Conservation (phyloP, 495 filamentous ascomycete species). For the Daldinia grandis region DNA sequence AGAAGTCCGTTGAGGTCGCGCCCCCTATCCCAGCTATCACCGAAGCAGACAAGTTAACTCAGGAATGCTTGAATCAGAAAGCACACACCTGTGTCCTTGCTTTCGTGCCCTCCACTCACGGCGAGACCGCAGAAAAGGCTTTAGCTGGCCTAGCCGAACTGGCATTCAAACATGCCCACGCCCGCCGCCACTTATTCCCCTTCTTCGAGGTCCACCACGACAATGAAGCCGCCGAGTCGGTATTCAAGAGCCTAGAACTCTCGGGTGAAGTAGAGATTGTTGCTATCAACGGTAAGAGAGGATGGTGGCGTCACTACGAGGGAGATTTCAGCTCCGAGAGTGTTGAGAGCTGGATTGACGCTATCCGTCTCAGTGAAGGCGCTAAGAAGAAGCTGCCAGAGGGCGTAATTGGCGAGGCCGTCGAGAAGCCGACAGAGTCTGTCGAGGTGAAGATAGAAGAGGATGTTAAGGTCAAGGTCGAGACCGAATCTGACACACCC, state of each 20-base stretch:
- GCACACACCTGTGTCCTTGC: slow-evolving; percentile 87
- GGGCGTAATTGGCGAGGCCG: slow-evolving; percentile 69
- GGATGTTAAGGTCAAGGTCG: slow-evolving; percentile 32
- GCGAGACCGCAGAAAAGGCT: slow-evolving; percentile 64
- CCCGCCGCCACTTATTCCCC: slow-evolving; percentile 76
- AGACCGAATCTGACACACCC: slow-evolving; percentile 32
- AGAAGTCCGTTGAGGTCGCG: slow-evolving; percentile 58
- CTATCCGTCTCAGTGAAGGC: slow-evolving; percentile 84
- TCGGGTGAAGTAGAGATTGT: slow-evolving; percentile 69
- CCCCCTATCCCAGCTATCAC: slow-evolving; percentile 62
- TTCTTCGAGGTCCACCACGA: slow-evolving; percentile 75
- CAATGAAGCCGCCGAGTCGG: slow-evolving; percentile 63
- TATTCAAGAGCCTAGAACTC: slow-evolving; percentile 71
- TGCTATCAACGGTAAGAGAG: slow-evolving; percentile 81
- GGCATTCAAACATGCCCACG: slow-evolving; percentile 72
- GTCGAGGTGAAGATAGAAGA: slow-evolving; percentile 46
- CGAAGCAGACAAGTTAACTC: slow-evolving; percentile 66
- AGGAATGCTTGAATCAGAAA: slow-evolving; percentile 77
- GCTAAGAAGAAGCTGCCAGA: slow-evolving; percentile 82
- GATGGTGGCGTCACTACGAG: slow-evolving; percentile 82
- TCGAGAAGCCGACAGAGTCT: slow-evolving; percentile 52
- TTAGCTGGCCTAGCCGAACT: slow-evolving; percentile 76
- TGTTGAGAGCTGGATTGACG: slow-evolving; percentile 88
- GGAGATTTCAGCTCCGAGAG: slow-evolving; percentile 65
- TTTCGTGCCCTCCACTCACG: slow-evolving; percentile 67